phyloP scores from a whole-genome alignment of 805 yeast genomes.

The Candida mattraensis region DNA sequence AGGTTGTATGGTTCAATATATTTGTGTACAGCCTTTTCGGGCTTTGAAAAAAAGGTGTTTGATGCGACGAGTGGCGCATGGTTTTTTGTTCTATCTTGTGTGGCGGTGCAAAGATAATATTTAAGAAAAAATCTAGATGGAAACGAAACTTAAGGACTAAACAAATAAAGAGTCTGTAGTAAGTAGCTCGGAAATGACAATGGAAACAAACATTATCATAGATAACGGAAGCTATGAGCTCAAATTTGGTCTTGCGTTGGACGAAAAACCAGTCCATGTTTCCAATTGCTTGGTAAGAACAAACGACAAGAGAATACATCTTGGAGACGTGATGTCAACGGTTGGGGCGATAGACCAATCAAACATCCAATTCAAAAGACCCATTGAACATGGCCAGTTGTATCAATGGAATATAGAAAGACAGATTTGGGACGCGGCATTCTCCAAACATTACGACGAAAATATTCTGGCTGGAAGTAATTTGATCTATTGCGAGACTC shows the following conservation, averaged over 20 bases:
- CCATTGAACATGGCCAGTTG: conserved; percentile 85
- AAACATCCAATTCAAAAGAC: conserved; percentile 72
- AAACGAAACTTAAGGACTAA: conserved; percentile 1
- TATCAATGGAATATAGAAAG: conserved; percentile 90
- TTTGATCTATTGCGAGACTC: conserved; percentile 75
- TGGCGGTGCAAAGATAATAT: too few relatives aligned
- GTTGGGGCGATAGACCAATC: conserved; percentile 65
- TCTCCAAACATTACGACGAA: conserved; percentile 39
- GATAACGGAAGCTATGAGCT: conserved; percentile 91
- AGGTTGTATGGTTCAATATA: too few relatives aligned
- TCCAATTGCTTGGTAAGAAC: conserved; percentile 75
- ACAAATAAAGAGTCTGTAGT: not conserved
- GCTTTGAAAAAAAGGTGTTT: too few relatives aligned
- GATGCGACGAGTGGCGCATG: too few relatives aligned
- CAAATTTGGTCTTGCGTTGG: conserved; percentile 56
- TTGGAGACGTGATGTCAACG: conserved; percentile 51
- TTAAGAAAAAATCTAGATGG: too few relatives aligned
- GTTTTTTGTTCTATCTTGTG: too few relatives aligned
- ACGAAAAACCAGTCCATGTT: conserved; percentile 49
- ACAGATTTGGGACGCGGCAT: conserved; percentile 84
- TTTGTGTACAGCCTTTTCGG: too few relatives aligned
- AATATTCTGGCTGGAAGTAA: conserved; percentile 51
- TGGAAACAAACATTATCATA: conserved; percentile 55
- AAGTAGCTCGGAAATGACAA: conserved; percentile 16
- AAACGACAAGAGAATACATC: conserved; percentile 66